These are phyloP conservation scores for Komagataella mondaviorum DNA, from an alignment of 805 yeast genomes.

Conservation along the genomic window DNA sequence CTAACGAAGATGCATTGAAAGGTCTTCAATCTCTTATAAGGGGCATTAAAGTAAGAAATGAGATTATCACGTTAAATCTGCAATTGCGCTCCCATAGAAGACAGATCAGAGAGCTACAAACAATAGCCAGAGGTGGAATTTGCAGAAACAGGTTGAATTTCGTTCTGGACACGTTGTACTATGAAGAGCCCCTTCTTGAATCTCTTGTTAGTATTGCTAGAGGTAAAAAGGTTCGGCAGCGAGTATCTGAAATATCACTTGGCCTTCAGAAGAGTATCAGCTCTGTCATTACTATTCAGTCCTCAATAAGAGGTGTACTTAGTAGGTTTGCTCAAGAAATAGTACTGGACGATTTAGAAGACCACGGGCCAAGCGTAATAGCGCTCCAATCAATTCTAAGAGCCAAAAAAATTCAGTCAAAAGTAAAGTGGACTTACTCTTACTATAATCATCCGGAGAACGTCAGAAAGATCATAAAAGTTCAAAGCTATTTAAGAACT, in stretches of 20 bases:
- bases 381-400: conserved; percentile 42
- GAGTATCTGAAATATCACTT: conserved; percentile 8
- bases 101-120: conserved; percentile 21
- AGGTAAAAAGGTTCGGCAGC: conserved; percentile 24
- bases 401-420: conserved; percentile 29
- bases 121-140: conserved; percentile 30
- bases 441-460: conserved; percentile 39
- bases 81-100: background rate
- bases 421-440: conserved; percentile 17
- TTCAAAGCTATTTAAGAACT: conserved; percentile 67
- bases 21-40: conserved; percentile 13
- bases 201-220: conserved; percentile 27
- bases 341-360: conserved; percentile 37
- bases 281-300: conserved; percentile 34
- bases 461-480: conserved; percentile 43
- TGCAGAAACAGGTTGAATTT: conserved; percentile 26
- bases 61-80: conserved; percentile 5
- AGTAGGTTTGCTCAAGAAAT: conserved; percentile 43
- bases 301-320: conserved; percentile 49
- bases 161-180: conserved; percentile 25
- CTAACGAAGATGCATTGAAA: conserved; percentile 9
- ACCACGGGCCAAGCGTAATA: conserved; percentile 22
- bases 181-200: conserved; percentile 23
- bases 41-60: conserved; percentile 13
- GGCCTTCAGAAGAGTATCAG: conserved; percentile 9